Base-by-base conservation (phyloP, 2,329 filamentous ascomycete genomes). In the Trichoderma pleuroti region DNA sequence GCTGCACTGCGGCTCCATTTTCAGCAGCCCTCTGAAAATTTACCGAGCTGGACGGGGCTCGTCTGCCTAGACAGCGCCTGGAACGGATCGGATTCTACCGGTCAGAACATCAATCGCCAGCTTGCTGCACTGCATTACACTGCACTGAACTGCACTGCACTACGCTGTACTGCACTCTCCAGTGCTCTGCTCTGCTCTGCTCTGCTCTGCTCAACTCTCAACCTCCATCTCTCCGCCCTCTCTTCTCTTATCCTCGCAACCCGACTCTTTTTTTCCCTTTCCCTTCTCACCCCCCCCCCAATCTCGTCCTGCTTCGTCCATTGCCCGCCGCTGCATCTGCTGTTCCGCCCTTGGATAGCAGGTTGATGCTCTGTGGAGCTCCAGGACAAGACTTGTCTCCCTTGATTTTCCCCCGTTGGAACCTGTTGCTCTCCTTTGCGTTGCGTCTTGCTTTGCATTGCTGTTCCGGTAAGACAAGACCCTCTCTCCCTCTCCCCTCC, bases 381-480 rank as follows among this genome's bases (percentile, higher is more conserved):
- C 57, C 11, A 32, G 70, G 64, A 68, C 64, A 68, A 42, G 63
- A 57, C 34, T 52, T 60, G 56, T 28, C 65, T 61, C 65, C 65
- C 65, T 68, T 61, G 56, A 26, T 59, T 32, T 24, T 14, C 18
- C n/a, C 16, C 24, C 59, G 34, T 56, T 52, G 30, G 9, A 21
- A 14, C 11, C 21, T 54, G 57, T 52, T 52, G 26, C 39, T 62
- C 57, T 68, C 70, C 60, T 67, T 64, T 64, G 49, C 63, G 32
- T 66, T 59, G 56, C 56, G 28, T 65, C 30, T 32, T 57, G 60
- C 34, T 54, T 39, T 71, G 70, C 66, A 62, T 71, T 64, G 59
- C 46, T 60, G 59, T 56, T 68, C 46, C 62, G 52, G 64, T 66
- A 62, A 68, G 70, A 67, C 65, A 71, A 57, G 24, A 32, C 56